Percentiles rank a stretch among this genome's conserved stretches.
Conservation (phyloP, 2,329 filamentous ascomycete genomes). For the Cercospora sesami region DNA sequence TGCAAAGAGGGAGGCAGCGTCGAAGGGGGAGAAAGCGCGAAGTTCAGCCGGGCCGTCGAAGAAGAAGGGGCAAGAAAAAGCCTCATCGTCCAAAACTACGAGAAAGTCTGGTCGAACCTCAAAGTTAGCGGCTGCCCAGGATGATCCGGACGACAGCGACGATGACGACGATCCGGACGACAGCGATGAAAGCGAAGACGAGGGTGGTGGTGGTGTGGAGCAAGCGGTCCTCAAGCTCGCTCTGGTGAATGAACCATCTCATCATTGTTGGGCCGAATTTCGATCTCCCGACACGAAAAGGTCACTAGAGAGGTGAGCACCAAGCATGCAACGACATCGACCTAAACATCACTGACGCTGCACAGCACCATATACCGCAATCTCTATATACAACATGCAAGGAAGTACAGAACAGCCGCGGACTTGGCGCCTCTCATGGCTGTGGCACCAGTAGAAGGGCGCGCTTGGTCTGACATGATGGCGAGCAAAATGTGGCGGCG, state of each 20-base stretch:
- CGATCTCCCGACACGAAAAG: neutral
- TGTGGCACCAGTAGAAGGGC: constrained; percentile 9
- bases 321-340: neutral
- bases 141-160: constrained; percentile 11
- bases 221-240: constrained; percentile 5
- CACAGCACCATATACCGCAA: constrained; percentile 12
- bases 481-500: constrained; percentile 9
- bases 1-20: constrained; percentile 20
- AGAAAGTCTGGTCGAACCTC: constrained; percentile 9
- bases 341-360: constrained; percentile 1
- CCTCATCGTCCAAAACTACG: constrained; percentile 4
- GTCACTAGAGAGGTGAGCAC: constrained; percentile 11
- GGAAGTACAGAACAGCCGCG: neutral
- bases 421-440: constrained; percentile 2
- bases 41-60: constrained; percentile 8
- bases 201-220: constrained; percentile 7
- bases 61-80: constrained; percentile 14
- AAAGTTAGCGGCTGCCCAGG: neutral
- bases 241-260: constrained; percentile 13
- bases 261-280: constrained; percentile 10
- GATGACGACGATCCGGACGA: constrained; percentile 9
- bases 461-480: constrained; percentile 13
- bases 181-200: constrained; percentile 15
- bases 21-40: constrained; percentile 11
- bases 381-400: neutral